A percentile compares a stretch with the other conserved stretches of the same genome.
These are phyloP conservation scores for Dictyostelium capitatum DNA, from an alignment of 78 protist genomes.

Conservation along the genomic window DNA sequence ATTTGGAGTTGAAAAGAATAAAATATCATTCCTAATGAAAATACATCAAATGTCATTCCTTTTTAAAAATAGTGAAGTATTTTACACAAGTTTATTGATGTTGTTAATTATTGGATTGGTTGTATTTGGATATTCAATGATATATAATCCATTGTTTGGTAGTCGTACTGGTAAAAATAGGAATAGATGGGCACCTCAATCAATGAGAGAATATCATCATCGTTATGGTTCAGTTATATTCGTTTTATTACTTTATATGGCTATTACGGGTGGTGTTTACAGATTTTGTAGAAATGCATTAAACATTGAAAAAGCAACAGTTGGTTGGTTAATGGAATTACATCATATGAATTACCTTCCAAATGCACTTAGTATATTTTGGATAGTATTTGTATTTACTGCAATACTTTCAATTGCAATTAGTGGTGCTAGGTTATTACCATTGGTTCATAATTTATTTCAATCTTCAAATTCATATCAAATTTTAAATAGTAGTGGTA, in stretches of 20 bases:
- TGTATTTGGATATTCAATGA: conserved; percentile 51
- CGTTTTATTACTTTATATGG: conserved; percentile 21
- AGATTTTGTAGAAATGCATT: conserved; percentile 50
- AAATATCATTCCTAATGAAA: conserved; percentile 20
- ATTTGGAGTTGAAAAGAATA: conserved; percentile 17
- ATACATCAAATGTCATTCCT: conserved; percentile 72
- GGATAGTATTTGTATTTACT: conserved; percentile 27
- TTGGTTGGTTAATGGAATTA: conserved; percentile 23
- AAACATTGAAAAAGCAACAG: conserved; percentile 15
- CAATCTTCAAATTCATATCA: conserved; percentile 20
- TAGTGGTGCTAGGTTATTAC: conserved; percentile 42
- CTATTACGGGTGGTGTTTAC: conserved; percentile 38
- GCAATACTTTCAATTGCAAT: neutral
- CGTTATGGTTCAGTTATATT: conserved; percentile 38
- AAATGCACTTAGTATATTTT: conserved; percentile 1
- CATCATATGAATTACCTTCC: conserved; percentile 57
- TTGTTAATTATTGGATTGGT: neutral
- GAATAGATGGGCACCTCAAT: conserved; percentile 24
- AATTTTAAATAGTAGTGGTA: neutral
- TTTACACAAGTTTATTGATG: conserved; percentile 21
- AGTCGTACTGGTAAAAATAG: neutral
- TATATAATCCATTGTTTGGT: conserved; percentile 16
- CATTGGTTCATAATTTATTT: conserved; percentile 13
- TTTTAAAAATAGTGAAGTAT: conserved; percentile 33
- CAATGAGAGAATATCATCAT: conserved; percentile 55